These are phyloP conservation scores for Cinnamomum micranthum DNA, from an alignment of 164 flowering plant genomes.

Conservation along the genomic window DNA sequence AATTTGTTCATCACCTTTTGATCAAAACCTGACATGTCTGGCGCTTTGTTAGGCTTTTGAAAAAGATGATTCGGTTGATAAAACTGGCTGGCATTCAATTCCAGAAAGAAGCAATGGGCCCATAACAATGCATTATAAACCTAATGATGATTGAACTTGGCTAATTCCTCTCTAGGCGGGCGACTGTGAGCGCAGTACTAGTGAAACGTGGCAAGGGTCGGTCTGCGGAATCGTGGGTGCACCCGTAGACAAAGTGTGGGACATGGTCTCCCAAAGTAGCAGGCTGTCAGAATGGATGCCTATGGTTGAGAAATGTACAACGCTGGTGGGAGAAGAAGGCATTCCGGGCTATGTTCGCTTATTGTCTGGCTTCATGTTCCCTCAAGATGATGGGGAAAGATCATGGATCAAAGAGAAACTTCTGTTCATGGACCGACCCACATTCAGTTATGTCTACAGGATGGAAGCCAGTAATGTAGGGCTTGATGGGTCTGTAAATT, in stretches of 20 bases:
- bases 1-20: neutral
- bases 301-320: conserved; percentile 63
- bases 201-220: conserved; percentile 43
- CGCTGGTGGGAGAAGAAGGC: conserved; percentile 49
- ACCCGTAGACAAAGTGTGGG: conserved; percentile 49
- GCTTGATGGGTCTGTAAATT: conserved; percentile 51
- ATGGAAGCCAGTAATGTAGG: conserved; percentile 66
- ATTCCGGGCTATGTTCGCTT: conserved; percentile 40
- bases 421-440: conserved; percentile 35
- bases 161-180: conserved; percentile 17
- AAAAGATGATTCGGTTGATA: neutral
- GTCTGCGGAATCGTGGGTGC: conserved; percentile 43
- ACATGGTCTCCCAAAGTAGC: conserved; percentile 40
- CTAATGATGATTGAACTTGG: neutral
- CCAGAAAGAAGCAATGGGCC: neutral
- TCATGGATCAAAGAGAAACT: conserved; percentile 66
- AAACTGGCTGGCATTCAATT: conserved; percentile 3
- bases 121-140: neutral
- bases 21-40: neutral
- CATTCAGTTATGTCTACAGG: conserved; percentile 34
- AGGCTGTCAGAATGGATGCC: conserved; percentile 68
- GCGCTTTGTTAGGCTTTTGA: neutral
- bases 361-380: conserved; percentile 71
- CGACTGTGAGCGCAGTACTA: conserved; percentile 1
- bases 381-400: conserved; percentile 56